phyloP scores from a whole-genome alignment of 2,329 filamentous ascomycete species.

The Chalara sp. region DNA sequence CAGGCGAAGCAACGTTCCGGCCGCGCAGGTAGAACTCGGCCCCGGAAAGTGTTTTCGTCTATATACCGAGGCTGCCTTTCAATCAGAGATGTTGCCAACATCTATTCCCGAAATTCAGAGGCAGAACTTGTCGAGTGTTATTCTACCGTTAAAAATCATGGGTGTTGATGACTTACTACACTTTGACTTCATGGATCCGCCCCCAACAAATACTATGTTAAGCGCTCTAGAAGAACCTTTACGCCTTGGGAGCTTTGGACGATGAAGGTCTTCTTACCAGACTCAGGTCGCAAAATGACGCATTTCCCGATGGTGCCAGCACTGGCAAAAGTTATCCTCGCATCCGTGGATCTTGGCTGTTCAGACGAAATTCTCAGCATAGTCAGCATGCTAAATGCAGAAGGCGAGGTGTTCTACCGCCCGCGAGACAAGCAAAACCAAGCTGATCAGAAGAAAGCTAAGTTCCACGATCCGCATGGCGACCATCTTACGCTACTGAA shows the following conservation, averaged over 20 bases:
- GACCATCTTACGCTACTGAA: constrained; percentile 94
- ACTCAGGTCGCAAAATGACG: constrained; percentile 90
- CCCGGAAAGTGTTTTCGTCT: constrained; percentile 94
- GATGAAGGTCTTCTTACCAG: constrained; percentile 92
- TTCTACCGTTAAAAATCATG: constrained; percentile 79
- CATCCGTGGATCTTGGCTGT: constrained; percentile 78
- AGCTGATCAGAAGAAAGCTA: constrained; percentile 94
- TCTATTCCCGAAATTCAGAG: constrained; percentile 95
- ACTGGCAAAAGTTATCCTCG: constrained; percentile 84
- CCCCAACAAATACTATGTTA: constrained; percentile 83
- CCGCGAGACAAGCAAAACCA: constrained; percentile 96
- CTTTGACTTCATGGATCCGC: constrained; percentile 95
- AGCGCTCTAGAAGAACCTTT: constrained; percentile 84
- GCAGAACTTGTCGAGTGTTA: constrained; percentile 77
- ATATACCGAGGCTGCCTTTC: constrained; percentile 92
- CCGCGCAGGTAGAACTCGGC: constrained; percentile 85
- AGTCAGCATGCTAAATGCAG: constrained; percentile 84
- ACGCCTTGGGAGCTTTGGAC: constrained; percentile 83
- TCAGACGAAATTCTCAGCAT: constrained; percentile 93
- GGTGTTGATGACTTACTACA: constrained; percentile 89
- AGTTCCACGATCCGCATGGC: constrained; percentile 91
- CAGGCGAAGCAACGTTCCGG: constrained; percentile 93
- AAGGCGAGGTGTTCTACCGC: constrained; percentile 83
- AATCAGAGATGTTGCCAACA: constrained; percentile 94
- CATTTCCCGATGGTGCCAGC: constrained; percentile 98